A percentile compares a stretch with the other conserved stretches of the same genome.
phyloP scores from a whole-genome alignment of 1,284 basidiomycete species.

The Cryptococcus neoformans region DNA sequence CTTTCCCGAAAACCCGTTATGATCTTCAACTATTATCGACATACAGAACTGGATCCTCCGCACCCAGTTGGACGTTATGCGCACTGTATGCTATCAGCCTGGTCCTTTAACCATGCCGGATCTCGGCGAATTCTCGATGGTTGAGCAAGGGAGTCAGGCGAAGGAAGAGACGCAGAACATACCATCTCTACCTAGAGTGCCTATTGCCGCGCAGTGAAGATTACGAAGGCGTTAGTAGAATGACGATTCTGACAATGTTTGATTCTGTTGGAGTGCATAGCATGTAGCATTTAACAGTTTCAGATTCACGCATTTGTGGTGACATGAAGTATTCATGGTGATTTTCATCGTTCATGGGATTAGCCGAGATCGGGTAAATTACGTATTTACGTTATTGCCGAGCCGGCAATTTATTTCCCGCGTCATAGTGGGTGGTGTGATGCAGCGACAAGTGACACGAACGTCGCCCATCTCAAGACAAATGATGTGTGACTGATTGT shows the following conservation, averaged over 20 bases:
- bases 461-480: no score
- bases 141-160: not conserved
- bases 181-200: not conserved
- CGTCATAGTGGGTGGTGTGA: no score
- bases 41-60: constrained; percentile 34
- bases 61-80: constrained; percentile 42
- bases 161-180: not conserved
- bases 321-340: no score
- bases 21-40: not conserved
- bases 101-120: constrained; percentile 37
- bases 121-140: constrained; percentile 31
- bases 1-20: not conserved
- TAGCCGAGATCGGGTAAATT: no score
- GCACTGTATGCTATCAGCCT: constrained; percentile 40
- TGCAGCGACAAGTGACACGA: no score
- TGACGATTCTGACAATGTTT: not conserved
- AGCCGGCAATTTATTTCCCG: no score
- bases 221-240: not conserved
- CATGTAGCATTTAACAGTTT: no score
- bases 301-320: no score
- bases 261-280: not conserved
- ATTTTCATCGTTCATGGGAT: no score
- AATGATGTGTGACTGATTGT: no score
- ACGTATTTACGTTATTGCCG: no score
- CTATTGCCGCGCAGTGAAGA: not conserved